Evolutionary conservation across 1,284 basidiomycete genomes (phyloP).

Genomic region (Athelia psychrophila): DNA sequence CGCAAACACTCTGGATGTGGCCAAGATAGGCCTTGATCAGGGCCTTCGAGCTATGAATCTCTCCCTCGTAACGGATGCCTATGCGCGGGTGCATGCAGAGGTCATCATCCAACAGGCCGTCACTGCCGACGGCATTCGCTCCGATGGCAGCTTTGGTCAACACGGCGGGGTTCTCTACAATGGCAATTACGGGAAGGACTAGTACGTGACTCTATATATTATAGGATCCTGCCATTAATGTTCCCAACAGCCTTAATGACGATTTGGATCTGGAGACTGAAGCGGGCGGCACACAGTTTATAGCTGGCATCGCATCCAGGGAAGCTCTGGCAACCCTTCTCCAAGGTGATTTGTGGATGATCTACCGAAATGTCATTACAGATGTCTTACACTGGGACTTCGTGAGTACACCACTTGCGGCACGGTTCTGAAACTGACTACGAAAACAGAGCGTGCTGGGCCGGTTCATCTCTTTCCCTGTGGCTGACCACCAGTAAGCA

Average conservation of each 20-base stretch:
- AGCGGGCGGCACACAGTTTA: constrained; percentile 52
- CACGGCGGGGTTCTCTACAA: constrained; percentile 32
- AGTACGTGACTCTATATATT: constrained; percentile 8
- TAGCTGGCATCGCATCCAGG: constrained; percentile 35
- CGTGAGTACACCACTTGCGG: constrained; percentile 32
- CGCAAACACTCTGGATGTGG: constrained; percentile 60
- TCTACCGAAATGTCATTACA: constrained; percentile 55
- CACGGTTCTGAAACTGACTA: not conserved
- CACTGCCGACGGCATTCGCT: constrained; percentile 29
- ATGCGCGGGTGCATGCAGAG: constrained; percentile 44
- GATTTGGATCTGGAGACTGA: constrained; percentile 49
- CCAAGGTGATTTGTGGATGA: constrained; percentile 62
- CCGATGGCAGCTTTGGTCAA: constrained; percentile 33
- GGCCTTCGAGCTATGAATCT: constrained; percentile 43
- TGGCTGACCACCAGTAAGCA: constrained; percentile 51
- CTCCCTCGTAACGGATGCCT: constrained; percentile 45
- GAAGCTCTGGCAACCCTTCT: constrained; percentile 48
- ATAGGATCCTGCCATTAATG: not conserved
- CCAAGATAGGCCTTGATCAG: constrained; percentile 52
- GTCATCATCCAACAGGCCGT: constrained; percentile 27
- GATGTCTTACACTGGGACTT: constrained; percentile 64
- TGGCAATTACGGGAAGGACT: constrained; percentile 35
- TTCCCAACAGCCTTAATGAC: constrained; percentile 40
- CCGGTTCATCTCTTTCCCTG: constrained; percentile 62
- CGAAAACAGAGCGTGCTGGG: constrained; percentile 50